phyloP scores from a whole-genome alignment of 768 basidiomycete genomes.

The Cystobasidium ongulense region DNA sequence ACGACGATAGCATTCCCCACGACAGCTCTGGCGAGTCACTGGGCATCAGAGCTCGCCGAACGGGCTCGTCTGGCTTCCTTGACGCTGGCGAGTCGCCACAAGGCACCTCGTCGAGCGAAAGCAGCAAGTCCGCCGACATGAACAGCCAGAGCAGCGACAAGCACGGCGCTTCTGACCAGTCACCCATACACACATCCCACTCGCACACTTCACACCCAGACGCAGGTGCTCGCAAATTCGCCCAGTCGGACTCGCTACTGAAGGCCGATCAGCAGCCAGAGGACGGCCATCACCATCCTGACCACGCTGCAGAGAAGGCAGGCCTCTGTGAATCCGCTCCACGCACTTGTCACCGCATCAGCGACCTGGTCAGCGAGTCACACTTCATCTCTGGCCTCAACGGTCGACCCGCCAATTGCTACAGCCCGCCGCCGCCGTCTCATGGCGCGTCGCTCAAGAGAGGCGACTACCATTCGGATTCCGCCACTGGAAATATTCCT shows the following conservation, averaged over 20 bases:
- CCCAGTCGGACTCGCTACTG: not conserved
- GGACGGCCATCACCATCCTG: not conserved
- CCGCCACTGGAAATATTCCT: not conserved
- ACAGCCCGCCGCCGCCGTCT: not conserved
- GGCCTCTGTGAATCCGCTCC: not conserved
- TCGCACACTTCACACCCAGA: not conserved
- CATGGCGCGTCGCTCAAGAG: not conserved
- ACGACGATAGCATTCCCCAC: not conserved
- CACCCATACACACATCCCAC: not conserved
- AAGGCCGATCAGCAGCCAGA: not conserved
- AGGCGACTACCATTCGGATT: not conserved
- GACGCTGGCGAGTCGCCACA: not conserved
- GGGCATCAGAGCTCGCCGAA: not conserved
- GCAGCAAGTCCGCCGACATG: not conserved
- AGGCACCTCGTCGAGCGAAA: not conserved
- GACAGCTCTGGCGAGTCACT: conserved; percentile 22
- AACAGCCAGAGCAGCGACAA: not conserved
- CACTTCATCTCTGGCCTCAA: not conserved
- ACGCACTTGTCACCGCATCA: not conserved
- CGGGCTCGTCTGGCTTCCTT: not conserved
- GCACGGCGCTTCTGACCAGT: not conserved
- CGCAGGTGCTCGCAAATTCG: not conserved
- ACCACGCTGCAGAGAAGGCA: not conserved
- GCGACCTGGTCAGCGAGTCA: not conserved
- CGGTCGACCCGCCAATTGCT: not conserved